Evolutionary conservation across 352 stramenopile genomes (phyloP).

Genomic region (Phytophthora colocasiae): DNA sequence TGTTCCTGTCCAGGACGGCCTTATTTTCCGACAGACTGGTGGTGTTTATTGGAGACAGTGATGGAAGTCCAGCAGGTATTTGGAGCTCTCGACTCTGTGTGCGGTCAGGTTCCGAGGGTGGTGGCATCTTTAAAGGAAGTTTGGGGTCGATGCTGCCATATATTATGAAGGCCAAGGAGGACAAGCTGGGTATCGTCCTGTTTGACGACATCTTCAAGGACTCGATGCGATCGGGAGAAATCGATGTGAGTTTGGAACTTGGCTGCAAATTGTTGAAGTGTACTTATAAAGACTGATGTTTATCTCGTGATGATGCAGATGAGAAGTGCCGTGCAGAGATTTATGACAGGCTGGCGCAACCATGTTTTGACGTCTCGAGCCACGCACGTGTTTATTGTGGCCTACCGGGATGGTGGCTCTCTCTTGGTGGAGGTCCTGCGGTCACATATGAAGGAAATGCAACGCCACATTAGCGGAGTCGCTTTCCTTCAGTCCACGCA

Average conservation of each 20-base stretch:
- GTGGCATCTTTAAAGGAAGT: slow-evolving; percentile 78
- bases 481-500: slow-evolving; percentile 74
- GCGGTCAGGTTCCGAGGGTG: slow-evolving; percentile 63
- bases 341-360: slow-evolving; percentile 79
- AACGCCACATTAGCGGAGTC: slow-evolving; percentile 73
- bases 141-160: slow-evolving; percentile 82
- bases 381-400: slow-evolving; percentile 73
- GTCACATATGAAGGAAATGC: slow-evolving; percentile 68
- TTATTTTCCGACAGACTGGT: slow-evolving; percentile 70
- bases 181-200: slow-evolving; percentile 72
- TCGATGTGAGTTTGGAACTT: slow-evolving; percentile 49
- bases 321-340: slow-evolving; percentile 58
- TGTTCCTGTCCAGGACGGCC: slow-evolving; percentile 65
- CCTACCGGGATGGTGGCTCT: slow-evolving; percentile 62
- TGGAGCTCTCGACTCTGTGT: slow-evolving; percentile 72
- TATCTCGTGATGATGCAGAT: slow-evolving; percentile 45
- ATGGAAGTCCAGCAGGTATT: slow-evolving; percentile 62
- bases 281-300: slow-evolving; percentile 7
- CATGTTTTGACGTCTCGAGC: slow-evolving; percentile 68
- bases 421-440: slow-evolving; percentile 67
- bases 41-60: slow-evolving; percentile 72
- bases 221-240: slow-evolving; percentile 48
- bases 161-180: slow-evolving; percentile 75
- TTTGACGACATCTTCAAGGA: slow-evolving; percentile 77
- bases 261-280: background rate